Percentiles rank a stretch among this genome's conserved stretches.
Conservation (phyloP, 139 green algal genomes). For the Coelastrella sp. region DNA sequence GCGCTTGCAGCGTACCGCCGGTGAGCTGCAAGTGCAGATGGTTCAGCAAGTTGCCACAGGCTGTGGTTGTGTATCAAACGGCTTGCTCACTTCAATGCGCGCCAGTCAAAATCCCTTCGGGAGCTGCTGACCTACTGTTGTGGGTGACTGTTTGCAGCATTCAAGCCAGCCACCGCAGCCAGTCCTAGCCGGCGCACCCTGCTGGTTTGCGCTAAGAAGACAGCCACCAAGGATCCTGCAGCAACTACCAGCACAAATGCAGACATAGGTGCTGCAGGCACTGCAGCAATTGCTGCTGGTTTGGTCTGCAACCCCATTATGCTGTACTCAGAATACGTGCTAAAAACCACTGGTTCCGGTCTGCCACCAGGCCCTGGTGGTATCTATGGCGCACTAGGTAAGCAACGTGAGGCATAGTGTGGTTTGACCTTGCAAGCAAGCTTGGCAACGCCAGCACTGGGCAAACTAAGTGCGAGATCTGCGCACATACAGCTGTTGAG, state of each 20-base stretch:
- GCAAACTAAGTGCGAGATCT: too few relatives aligned
- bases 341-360: conserved; percentile 79
- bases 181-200: not conserved
- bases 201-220: conserved; percentile 4
- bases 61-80: too few relatives aligned
- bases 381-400: conserved; percentile 33
- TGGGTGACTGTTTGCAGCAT: not conserved
- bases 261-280: conserved; percentile 50
- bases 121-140: not conserved
- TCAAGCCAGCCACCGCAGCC: not conserved
- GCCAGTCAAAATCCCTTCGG: not conserved
- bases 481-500: too few relatives aligned
- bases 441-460: not conserved
- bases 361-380: conserved; percentile 75
- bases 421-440: not conserved
- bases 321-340: conserved; percentile 68
- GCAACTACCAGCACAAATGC: conserved; percentile 15
- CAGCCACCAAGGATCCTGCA: not conserved
- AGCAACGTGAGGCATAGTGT: not conserved
- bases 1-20: not conserved
- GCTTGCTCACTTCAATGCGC: not conserved
- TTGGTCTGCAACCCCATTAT: conserved; percentile 64
- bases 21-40: not conserved
- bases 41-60: not conserved
- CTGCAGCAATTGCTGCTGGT: conserved; percentile 52